Base-by-base conservation (phyloP, 1,139 yeast genomes). In the Pichia sp. region DNA sequence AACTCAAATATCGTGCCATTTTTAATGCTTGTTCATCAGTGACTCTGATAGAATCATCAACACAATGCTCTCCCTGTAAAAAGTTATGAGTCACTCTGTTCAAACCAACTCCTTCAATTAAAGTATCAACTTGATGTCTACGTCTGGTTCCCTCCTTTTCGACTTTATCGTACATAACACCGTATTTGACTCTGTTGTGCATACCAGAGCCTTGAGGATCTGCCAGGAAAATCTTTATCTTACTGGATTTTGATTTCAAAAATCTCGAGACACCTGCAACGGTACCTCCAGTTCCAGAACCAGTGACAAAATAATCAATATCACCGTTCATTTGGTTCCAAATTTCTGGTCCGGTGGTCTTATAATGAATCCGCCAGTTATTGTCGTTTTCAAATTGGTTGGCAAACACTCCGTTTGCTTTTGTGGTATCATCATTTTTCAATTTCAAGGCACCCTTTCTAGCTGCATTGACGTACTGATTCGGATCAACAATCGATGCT, bases 131-230 rank as follows among this genome's bases (percentile, higher is more conserved):
- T 64, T 92, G 98, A 60, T 92, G 97, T 54, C 98, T 72, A 59
- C 97, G 73, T 55, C 97, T 72, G 0, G 94, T 86, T 1, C 98
- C 98, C 65, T 92, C 98, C 54, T 74, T 80, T 62, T 92, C 98
- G 23, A 80, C 90, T 2, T 71, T 53, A 55, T 90, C 95, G 61
- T 86, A 92, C 97, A 92, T 87, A 5, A 92, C 97, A 1, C 97
- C 97, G 57, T 68, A 80, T 56, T 86, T 86, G 46, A 92, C 77
- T 50, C 95, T 69, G 65, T 92, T 88, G 57, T 73, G 84, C 53
- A 92, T 73, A 0, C 98, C 98, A 10, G 94, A 81, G 0, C 98
- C 98, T 58, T 87, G 97, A 1, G 97, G 98, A 62, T 92, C 98
- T 0, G 97, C 95, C 36, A 92, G 67, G 1, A 85, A 70, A 1